These are phyloP conservation scores for Botrytis hyacinthi DNA, from an alignment of 2,329 filamentous ascomycete genomes.

Conservation along the genomic window DNA sequence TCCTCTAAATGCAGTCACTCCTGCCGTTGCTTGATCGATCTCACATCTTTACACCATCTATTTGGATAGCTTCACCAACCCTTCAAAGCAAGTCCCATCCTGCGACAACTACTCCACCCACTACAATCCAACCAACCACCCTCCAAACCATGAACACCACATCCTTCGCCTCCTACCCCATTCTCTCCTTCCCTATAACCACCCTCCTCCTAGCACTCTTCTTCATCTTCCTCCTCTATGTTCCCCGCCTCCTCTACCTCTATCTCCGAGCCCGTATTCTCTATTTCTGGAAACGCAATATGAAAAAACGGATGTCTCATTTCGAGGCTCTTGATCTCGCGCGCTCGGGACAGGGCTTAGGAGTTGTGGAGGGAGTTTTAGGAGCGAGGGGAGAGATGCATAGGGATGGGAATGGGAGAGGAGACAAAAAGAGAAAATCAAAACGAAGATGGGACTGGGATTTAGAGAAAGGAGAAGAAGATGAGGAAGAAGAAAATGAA, in stretches of 20 bases:
- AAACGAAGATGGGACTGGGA: background rate
- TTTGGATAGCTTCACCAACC: background rate
- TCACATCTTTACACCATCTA: background rate
- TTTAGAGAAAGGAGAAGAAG: background rate
- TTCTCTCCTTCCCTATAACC: background rate
- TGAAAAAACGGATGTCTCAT: background rate
- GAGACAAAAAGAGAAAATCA: background rate
- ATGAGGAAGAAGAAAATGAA: background rate
- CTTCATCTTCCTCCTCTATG: background rate
- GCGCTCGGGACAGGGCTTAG: background rate
- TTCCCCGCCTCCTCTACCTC: background rate
- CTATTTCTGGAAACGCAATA: background rate
- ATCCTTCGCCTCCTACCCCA: background rate
- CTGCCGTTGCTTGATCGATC: background rate
- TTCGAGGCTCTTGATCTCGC: background rate
- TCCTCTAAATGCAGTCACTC: rapidly evolving
- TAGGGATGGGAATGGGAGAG: no score
- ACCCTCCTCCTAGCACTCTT: background rate
- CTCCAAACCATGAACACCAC: background rate
- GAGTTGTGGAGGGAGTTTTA: no score
- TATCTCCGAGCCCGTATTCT: background rate
- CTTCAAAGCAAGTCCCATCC: background rate
- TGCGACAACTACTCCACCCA: background rate
- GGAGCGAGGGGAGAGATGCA: rapidly evolving
- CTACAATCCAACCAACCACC: no score